These are phyloP conservation scores for Cardiospermum halicacabum DNA, from an alignment of 345 rosid genomes.

Conservation along the genomic window DNA sequence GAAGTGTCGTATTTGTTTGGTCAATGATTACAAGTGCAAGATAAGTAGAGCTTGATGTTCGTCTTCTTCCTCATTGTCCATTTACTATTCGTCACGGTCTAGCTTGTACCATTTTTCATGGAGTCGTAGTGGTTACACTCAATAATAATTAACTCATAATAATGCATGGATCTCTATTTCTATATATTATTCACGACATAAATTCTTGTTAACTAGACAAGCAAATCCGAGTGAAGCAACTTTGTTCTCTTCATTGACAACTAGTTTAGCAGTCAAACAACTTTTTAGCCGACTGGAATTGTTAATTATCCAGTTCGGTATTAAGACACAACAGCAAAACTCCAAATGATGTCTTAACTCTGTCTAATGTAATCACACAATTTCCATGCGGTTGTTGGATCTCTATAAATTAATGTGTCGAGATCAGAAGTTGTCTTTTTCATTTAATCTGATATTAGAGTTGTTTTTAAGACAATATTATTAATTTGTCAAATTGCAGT, in stretches of 20 bases:
- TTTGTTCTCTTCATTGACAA: neutral
- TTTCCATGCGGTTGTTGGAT: slow-evolving; percentile 8
- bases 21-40: neutral
- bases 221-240: neutral
- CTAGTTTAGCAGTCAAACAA: neutral
- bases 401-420: too few relatives aligned
- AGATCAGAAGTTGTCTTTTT: too few relatives aligned
- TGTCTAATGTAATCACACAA: neutral
- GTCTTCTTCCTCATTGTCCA: slow-evolving; percentile 2
- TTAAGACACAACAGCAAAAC: slow-evolving; percentile 5
- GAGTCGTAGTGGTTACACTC: neutral
- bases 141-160: neutral
- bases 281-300: slow-evolving; percentile 11
- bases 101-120: slow-evolving; percentile 7
- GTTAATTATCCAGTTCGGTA: slow-evolving; percentile 6
- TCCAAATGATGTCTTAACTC: slow-evolving; percentile 4
- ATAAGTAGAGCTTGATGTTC: neutral
- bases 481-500: neutral
- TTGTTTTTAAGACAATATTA: neutral
- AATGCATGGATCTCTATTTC: neutral
- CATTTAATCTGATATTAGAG: too few relatives aligned
- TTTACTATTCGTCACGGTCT: neutral
- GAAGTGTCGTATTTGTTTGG: too few relatives aligned
- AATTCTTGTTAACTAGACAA: neutral
- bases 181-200: slow-evolving; percentile 4